Base-by-base conservation (phyloP, 306 rosid species). In the Prunus padus region DNA sequence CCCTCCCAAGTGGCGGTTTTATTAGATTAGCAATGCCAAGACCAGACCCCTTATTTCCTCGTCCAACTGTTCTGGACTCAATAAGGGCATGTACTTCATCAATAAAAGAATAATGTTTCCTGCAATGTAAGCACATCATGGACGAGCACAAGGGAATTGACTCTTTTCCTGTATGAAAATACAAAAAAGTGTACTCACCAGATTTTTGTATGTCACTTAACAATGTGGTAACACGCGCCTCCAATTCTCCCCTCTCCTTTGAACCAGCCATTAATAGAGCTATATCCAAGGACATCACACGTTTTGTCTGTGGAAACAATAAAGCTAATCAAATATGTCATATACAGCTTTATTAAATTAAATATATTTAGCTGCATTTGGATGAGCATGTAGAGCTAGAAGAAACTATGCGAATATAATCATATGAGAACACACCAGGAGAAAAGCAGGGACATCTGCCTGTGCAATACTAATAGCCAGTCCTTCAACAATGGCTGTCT, bases 401-500 rank as follows among this genome's bases (percentile, higher is more conserved):
- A 52, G 70, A 74, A n/a, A 45, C 69, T 76, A 77, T 30, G 81
- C 60, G 37, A 79, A 65, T 46, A 76, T 14, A 28, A 74, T 66
- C 61, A 78, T 42, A n/a, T 67, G 61, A 60, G 65, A 79, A 78
- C 92, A 44, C 45, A 93, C 98, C 97, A 80, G 83, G 49, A 93
- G 84, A 66, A 80, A 86, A 33, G 82, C 83, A 54, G 95, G 85
- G 78, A 89, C 93, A 77, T 90, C 92, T 33, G 84, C 93, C 72
- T 74, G 80, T 47, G 88, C 87, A 72, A 95, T 92, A 59, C 85
- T 86, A 84, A 73, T 79, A 56, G 98, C 98, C 75, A 95, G 77
- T 20, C 98, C 98, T 83, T 92, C 98, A 2, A 93, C 97, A 80
- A 95, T 88, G 82, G 98, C 98, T 2, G 96, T 95, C 81, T 94